Percentiles rank a stretch among this genome's conserved stretches.
phyloP scores from a whole-genome alignment of 164 flowering plant species.

The Vitis amurensis region DNA sequence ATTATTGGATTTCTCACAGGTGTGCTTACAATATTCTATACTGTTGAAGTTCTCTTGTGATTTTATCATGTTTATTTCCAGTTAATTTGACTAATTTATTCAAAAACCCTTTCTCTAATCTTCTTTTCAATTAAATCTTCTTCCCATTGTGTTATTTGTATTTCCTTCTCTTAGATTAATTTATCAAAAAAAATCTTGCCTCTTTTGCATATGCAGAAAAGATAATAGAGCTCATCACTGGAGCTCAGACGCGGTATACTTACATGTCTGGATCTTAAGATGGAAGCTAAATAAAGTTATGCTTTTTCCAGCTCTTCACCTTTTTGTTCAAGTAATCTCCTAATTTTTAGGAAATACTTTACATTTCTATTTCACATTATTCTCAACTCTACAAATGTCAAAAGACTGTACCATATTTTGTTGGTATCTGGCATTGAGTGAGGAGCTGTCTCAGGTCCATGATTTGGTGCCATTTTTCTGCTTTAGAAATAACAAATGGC shows the following conservation, averaged over 20 bases:
- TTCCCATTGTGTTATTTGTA: too few relatives aligned
- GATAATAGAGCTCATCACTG: constrained; percentile 77
- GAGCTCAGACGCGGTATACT: constrained; percentile 92
- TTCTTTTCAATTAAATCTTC: too few relatives aligned
- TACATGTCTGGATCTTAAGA: constrained; percentile 90
- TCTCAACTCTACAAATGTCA: background rate
- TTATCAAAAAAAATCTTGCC: background rate
- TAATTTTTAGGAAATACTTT: background rate
- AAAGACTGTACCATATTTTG: too few relatives aligned
- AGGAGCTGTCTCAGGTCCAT: too few relatives aligned
- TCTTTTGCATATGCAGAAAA: constrained; percentile 59
- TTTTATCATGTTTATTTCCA: background rate
- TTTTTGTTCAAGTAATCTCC: constrained; percentile 6
- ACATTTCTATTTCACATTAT: too few relatives aligned
- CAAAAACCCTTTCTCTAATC: too few relatives aligned
- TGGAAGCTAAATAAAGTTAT: constrained; percentile 7
- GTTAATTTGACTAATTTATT: background rate
- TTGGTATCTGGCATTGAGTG: too few relatives aligned
- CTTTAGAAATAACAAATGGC: too few relatives aligned
- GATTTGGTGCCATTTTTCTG: too few relatives aligned
- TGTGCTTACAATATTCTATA: constrained; percentile 8
- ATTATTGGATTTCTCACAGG: constrained; percentile 82
- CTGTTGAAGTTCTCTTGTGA: too few relatives aligned
- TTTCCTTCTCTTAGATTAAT: too few relatives aligned
- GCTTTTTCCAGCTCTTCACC: constrained; percentile 9